Evolutionary conservation across 345 rosid genomes (phyloP).

Genomic region (Pelargonium nanum): DNA sequence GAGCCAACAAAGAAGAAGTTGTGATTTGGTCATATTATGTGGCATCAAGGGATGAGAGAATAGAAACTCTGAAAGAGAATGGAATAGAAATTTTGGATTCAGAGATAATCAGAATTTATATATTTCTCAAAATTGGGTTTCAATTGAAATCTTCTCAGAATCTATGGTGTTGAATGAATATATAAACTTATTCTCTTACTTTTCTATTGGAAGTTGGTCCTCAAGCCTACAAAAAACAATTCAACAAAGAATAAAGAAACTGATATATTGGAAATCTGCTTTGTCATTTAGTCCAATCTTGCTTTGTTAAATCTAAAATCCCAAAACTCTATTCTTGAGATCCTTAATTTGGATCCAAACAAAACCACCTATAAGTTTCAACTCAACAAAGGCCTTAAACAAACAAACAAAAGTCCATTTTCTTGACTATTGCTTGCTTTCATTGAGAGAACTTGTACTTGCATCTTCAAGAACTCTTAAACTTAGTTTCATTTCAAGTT

Average conservation of each 20-base stretch:
- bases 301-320: slow-evolving; percentile 13
- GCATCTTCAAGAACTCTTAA: neutral
- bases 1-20: too few relatives aligned
- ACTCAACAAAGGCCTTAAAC: neutral
- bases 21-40: slow-evolving; percentile 12
- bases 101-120: slow-evolving; percentile 7
- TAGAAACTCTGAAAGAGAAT: slow-evolving; percentile 17
- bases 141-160: slow-evolving; percentile 13
- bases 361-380: slow-evolving; percentile 8
- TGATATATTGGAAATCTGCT: slow-evolving; percentile 23
- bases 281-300: slow-evolving; percentile 29
- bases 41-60: slow-evolving; percentile 8
- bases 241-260: slow-evolving; percentile 13
- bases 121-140: neutral
- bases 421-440: neutral
- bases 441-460: slow-evolving; percentile 4
- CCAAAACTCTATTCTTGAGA: slow-evolving; percentile 16
- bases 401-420: neutral
- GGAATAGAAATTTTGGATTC: slow-evolving; percentile 27
- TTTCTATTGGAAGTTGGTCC: slow-evolving; percentile 22
- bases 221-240: slow-evolving; percentile 13
- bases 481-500: too few relatives aligned
- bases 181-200: slow-evolving; percentile 14
- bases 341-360: slow-evolving; percentile 25
- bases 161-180: slow-evolving; percentile 16